A percentile compares a stretch with the other conserved stretches of the same genome.
phyloP scores from a whole-genome alignment of 148 eudicot species.

The Fagopyrum tataricum region DNA sequence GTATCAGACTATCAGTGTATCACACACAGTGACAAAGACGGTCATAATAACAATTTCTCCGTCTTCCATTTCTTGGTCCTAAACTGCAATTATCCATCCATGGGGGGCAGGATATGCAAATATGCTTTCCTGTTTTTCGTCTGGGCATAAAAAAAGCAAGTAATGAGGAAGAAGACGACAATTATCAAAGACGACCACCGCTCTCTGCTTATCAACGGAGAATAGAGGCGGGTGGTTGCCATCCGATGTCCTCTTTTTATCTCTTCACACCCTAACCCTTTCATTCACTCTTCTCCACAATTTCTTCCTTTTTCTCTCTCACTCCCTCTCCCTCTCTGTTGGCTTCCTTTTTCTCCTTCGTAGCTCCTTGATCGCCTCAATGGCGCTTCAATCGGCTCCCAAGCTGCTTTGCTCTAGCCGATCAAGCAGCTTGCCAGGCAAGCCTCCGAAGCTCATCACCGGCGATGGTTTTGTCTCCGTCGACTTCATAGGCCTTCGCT shows the following conservation, averaged over 20 bases:
- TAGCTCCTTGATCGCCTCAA: constrained; percentile 11
- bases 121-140: neutral
- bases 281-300: constrained; percentile 7
- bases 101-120: neutral
- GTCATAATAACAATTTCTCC: neutral
- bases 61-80: neutral
- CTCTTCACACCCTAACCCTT: neutral
- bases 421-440: neutral
- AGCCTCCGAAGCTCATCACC: neutral
- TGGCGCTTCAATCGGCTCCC: constrained; percentile 14
- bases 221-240: constrained; percentile 15
- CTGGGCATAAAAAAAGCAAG: neutral
- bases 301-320: neutral
- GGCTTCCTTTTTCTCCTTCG: neutral
- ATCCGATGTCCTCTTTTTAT: constrained; percentile 5
- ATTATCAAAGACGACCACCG: constrained; percentile 2
- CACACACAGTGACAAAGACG: too few species aligned
- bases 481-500: constrained; percentile 53
- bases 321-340: neutral
- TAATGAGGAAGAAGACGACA: neutral
- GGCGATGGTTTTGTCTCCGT: constrained; percentile 35
- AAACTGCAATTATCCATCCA: neutral
- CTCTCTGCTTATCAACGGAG: constrained; percentile 15
- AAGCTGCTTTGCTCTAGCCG: constrained; percentile 12
- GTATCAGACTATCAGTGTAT: too few species aligned